Evolutionary conservation across 257 asterid genomes (phyloP).

Genomic region (Apocynum venetum): DNA sequence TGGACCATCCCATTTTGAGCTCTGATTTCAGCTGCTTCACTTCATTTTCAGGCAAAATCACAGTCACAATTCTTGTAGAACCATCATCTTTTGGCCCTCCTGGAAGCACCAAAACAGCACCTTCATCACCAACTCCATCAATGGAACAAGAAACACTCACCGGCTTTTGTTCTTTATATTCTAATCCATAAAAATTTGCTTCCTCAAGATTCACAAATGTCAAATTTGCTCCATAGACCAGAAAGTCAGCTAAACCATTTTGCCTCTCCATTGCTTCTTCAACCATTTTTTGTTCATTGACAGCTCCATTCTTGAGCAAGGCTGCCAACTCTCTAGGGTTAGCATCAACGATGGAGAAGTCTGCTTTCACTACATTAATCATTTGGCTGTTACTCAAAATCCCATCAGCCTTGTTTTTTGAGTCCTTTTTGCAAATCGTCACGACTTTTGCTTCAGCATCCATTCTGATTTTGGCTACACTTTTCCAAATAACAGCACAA

Average conservation of each 20-base stretch:
- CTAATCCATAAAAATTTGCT: conserved; percentile 47
- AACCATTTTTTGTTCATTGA: conserved; percentile 41
- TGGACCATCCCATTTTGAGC: conserved; percentile 19
- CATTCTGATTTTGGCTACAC: conserved; percentile 47
- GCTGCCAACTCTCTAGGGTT: conserved; percentile 40
- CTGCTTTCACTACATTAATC: conserved; percentile 49
- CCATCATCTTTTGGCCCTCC: not conserved
- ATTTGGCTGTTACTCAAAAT: conserved; percentile 41
- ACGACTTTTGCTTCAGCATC: conserved; percentile 44
- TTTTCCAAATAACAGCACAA: conserved; percentile 60
- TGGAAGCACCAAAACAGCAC: conserved; percentile 62
- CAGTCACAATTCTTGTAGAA: conserved; percentile 41
- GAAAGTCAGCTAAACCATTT: conserved; percentile 44
- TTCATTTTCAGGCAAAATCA: conserved; percentile 60
- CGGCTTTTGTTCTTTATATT: conserved; percentile 45
- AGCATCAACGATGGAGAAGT: conserved; percentile 34
- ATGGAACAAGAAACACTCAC: conserved; percentile 35
- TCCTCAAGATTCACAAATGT: conserved; percentile 60
- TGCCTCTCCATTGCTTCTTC: conserved; percentile 49
- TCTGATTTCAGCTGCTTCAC: conserved; percentile 42
- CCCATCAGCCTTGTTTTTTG: conserved; percentile 12
- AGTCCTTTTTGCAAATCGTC: conserved; percentile 43
- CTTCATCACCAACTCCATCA: conserved; percentile 74
- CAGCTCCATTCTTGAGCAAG: conserved; percentile 32
- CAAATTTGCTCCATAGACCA: conserved; percentile 71